Conservation (phyloP, 192 early-diverging fungal species). For the Allomyces arbusculus region DNA sequence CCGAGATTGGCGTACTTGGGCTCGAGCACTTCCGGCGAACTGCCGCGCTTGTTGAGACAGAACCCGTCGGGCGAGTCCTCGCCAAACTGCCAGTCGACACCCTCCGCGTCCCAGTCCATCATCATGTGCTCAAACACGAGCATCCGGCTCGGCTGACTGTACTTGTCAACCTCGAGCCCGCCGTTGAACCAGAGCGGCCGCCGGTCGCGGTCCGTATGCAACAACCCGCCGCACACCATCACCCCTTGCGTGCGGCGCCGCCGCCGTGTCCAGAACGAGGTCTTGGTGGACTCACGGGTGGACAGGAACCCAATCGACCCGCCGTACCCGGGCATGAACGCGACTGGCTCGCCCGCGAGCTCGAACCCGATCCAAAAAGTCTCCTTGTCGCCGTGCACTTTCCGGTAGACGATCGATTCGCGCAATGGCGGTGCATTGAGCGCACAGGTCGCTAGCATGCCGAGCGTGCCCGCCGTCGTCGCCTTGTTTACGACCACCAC, state of each 20-base stretch:
- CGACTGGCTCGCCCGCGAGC: conserved; percentile 30
- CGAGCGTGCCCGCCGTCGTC: conserved; percentile 14
- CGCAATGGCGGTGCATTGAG: conserved; percentile 29
- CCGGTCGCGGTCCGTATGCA: conserved; percentile 19
- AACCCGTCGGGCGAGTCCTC: conserved; percentile 5
- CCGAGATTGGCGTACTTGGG: conserved; percentile 8
- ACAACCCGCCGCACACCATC: conserved; percentile 20
- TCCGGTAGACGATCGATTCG: conserved; percentile 20
- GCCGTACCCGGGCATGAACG: conserved; percentile 22
- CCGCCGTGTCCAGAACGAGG: no score
- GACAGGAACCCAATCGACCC: conserved; percentile 26
- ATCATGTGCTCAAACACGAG: conserved; percentile 13
- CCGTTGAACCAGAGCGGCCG: conserved; percentile 29
- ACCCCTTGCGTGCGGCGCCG: conserved; percentile 7
- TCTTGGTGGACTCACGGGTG: no score
- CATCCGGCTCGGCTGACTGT: conserved; percentile 12
- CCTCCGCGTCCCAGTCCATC: conserved; percentile 4
- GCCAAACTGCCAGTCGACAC: conserved; percentile 6
- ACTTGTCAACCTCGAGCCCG: conserved; percentile 24
- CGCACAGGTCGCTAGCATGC: conserved; percentile 28
- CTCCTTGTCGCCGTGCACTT: conserved; percentile 46
- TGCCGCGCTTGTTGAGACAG: not conserved
- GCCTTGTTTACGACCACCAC: conserved; percentile 33
- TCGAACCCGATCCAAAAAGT: conserved; percentile 46
- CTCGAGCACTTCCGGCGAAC: not conserved